Base-by-base conservation (phyloP, 768 basidiomycete species). In the Lenzites betulinus region DNA sequence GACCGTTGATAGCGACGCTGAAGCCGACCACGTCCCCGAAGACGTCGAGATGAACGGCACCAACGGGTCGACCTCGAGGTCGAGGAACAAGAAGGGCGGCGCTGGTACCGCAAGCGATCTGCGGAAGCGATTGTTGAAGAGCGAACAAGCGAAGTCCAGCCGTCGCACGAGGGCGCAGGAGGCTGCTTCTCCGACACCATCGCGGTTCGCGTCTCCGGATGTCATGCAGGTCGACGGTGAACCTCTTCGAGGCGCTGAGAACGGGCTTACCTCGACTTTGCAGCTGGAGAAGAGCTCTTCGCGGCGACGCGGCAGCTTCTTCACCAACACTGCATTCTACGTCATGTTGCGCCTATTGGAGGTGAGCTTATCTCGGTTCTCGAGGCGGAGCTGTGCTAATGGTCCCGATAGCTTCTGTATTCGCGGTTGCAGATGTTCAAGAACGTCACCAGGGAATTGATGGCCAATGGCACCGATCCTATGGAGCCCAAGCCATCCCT, bases 311-410 rank as follows among this genome's bases (percentile, higher is more conserved):
- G 81, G 82, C 56, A 77, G 86, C 36, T 94, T 98, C 75, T 98
- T 93, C 75, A 86, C 88, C 60, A 98, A 97, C 74, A 93, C 92
- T 20, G 81, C 86, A 23, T 93, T 93, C 69, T 99, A 98, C 77
- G 83, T 85, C 11, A 75, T 98, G 23, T 74, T 98, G 67, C 85
- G 96, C 35, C 77, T 95, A 50, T 73, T 98, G 42, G 90, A 98
- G 86, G 96, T 94, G 59, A 49, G 87, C 72, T 12, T 16, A 16
- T 22, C 30, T 30, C 39, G 13, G 35, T 43, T 61, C 36, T 3
- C 58, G 28, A 36, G 15, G 41, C 15, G n/a, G 55, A 56, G 30
- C 28, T 42, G 12, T 52, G 18, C 52, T 53, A n/a, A 39, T 25
- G 7, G n/a, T 44, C 50, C 36, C 36, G 41, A 2, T 60, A 98